Evolutionary conservation across 1,139 yeast genomes (phyloP).

Genomic region (Blastobotrys elegans): DNA sequence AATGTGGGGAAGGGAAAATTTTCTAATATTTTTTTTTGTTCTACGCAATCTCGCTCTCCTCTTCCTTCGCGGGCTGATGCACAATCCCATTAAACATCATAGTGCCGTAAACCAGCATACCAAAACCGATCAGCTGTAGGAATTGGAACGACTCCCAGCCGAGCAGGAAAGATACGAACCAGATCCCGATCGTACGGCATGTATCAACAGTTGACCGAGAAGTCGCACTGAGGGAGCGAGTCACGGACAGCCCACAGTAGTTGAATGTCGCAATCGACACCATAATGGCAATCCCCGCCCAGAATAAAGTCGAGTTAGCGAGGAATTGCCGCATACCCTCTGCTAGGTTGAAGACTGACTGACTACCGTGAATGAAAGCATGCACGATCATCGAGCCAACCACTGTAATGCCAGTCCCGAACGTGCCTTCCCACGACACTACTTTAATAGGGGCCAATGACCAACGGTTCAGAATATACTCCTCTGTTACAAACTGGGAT

Average conservation of each 20-base stretch:
- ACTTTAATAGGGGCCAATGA: slow-evolving; percentile 58
- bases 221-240: slow-evolving; percentile 65
- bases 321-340: slow-evolving; percentile 51
- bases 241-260: slow-evolving; percentile 67
- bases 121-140: slow-evolving; percentile 63
- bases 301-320: slow-evolving; percentile 38
- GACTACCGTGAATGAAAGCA: slow-evolving; percentile 36
- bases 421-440: slow-evolving; percentile 73
- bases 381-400: slow-evolving; percentile 42
- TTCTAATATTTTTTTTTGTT: neutral
- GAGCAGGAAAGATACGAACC: slow-evolving; percentile 66
- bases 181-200: slow-evolving; percentile 68
- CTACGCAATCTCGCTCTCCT: too few relatives aligned
- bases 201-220: slow-evolving; percentile 78
- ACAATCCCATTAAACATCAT: slow-evolving; percentile 69
- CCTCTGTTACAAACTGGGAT: slow-evolving; percentile 74
- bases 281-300: slow-evolving; percentile 62
- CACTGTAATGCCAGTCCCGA: slow-evolving; percentile 50
- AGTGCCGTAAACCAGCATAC: slow-evolving; percentile 64
- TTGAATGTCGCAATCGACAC: slow-evolving; percentile 68
- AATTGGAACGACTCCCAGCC: slow-evolving; percentile 73
- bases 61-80: too few relatives aligned
- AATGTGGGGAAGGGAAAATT: neutral
- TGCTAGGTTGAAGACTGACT: slow-evolving; percentile 53
- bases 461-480: slow-evolving; percentile 53